Evolutionary conservation across 2,329 filamentous ascomycete genomes (phyloP).

Genomic region (Madurella fahalii): DNA sequence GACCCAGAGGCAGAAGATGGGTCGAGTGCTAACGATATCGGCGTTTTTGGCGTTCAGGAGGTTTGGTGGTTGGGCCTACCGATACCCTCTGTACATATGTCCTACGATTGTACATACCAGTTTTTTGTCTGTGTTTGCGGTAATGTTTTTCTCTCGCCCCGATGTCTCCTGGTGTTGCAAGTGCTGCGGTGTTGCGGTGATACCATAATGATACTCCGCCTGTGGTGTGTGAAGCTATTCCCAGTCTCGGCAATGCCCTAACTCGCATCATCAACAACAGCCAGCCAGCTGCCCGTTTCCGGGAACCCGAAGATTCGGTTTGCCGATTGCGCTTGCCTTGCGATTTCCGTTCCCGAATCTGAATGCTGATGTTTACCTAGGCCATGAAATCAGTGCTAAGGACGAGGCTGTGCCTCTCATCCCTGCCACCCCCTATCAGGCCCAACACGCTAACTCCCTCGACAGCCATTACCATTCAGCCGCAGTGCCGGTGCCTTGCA

Average conservation of each 20-base stretch:
- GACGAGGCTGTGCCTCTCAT: no score
- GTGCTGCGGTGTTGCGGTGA: neutral
- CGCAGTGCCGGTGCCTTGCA: no score
- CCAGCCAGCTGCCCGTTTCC: no score
- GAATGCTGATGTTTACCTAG: no score
- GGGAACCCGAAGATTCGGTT: no score
- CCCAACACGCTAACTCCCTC: no score
- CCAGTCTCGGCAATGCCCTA: neutral
- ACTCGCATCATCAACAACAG: neutral
- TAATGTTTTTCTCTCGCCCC: constrained; percentile 7
- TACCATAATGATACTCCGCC: neutral
- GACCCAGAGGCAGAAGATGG: constrained; percentile 39
- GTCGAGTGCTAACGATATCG: constrained; percentile 34
- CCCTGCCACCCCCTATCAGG: no score
- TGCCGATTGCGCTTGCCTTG: no score
- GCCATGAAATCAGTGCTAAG: no score
- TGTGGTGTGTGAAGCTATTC: constrained; percentile 7
- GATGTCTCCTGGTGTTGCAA: constrained; percentile 3
- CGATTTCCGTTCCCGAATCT: no score
- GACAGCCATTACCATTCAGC: no score
- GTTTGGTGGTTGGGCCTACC: constrained; percentile 21
- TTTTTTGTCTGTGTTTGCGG: constrained; percentile 17
- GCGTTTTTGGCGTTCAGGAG: constrained; percentile 24
- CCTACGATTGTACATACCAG: constrained; percentile 20
- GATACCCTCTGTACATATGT: constrained; percentile 26